Percentiles rank a stretch among this genome's conserved stretches.
Evolutionary conservation across 1,284 basidiomycete species (phyloP).

Genomic region (Stereum hirsutum): DNA sequence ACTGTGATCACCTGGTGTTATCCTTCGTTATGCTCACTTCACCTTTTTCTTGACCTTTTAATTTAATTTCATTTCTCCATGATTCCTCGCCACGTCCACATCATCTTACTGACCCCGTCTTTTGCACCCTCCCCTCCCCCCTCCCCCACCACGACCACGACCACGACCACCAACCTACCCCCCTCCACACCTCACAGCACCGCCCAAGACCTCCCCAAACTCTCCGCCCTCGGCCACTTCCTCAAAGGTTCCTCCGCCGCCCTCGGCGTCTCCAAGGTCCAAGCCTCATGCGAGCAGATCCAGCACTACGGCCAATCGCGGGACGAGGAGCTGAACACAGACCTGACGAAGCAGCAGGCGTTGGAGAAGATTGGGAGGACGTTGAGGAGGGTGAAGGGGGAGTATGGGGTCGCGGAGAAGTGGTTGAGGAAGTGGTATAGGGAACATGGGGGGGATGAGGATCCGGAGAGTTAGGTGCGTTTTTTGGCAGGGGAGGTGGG

Average conservation of each 20-base stretch:
- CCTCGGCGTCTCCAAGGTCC: constrained; percentile 75
- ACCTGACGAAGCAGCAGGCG: constrained; percentile 49
- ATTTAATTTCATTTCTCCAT: too few relatives aligned
- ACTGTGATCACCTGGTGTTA: too few relatives aligned
- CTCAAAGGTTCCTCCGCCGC: constrained; percentile 94
- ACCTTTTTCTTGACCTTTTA: too few relatives aligned
- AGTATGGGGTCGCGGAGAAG: constrained; percentile 42
- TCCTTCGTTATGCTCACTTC: too few relatives aligned
- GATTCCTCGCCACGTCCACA: too few relatives aligned
- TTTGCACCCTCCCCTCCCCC: constrained; percentile 9
- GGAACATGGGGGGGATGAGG: too few relatives aligned
- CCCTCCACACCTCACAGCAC: constrained; percentile 27
- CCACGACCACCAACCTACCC: too few relatives aligned
- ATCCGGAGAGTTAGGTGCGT: too few relatives aligned
- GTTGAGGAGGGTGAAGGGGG: constrained; percentile 42
- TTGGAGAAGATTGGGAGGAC: constrained; percentile 50
- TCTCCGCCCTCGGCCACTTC: constrained; percentile 82
- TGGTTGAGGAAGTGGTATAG: constrained; percentile 16
- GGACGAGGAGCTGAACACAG: constrained; percentile 38
- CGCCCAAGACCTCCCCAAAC: constrained; percentile 47
- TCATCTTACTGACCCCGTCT: too few relatives aligned
- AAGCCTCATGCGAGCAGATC: constrained; percentile 80
- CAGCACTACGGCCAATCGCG: constrained; percentile 72
- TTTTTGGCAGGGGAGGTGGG: too few relatives aligned
- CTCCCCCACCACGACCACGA: neutral